Percentiles rank a stretch among this genome's conserved stretches.
Conservation (phyloP, 352 stramenopile genomes). For the Pythium myriotylum region DNA sequence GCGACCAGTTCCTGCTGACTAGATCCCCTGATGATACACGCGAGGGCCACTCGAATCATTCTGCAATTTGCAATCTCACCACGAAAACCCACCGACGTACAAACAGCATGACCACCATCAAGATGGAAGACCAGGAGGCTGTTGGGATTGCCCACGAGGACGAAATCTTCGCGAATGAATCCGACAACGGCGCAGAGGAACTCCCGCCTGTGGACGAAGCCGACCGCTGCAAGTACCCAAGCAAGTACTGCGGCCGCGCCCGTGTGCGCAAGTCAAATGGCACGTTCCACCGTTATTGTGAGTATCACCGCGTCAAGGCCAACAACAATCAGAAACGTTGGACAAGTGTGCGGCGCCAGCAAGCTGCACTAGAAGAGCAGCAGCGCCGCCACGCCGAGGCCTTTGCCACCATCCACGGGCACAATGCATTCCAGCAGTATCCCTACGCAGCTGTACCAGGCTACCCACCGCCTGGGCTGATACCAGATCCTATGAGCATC, state of each 20-base stretch:
- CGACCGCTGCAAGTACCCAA: conserved; percentile 16
- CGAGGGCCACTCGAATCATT: no score
- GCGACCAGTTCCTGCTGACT: no score
- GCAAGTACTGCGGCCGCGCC: conserved; percentile 9
- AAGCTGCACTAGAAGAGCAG: conserved; percentile 1
- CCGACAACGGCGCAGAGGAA: background rate
- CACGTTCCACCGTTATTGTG: conserved; percentile 17
- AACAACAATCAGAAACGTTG: conserved; percentile 23
- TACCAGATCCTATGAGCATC: conserved; percentile 3
- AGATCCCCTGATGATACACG: no score
- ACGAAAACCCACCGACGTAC: background rate
- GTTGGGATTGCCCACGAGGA: background rate
- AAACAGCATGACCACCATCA: background rate
- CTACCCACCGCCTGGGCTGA: background rate
- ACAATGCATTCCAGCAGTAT: no score
- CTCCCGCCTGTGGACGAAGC: background rate
- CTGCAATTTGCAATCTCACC: background rate
- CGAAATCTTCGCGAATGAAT: background rate
- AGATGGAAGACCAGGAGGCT: conserved; percentile 4
- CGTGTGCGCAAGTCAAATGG: conserved; percentile 16
- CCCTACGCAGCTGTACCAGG: background rate
- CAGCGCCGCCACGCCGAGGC: background rate
- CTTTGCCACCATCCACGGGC: background rate
- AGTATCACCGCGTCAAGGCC: conserved; percentile 19
- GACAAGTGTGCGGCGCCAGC: conserved; percentile 11